phyloP scores from a whole-genome alignment of 257 asterid species.

The Rubia yunnanensis region DNA sequence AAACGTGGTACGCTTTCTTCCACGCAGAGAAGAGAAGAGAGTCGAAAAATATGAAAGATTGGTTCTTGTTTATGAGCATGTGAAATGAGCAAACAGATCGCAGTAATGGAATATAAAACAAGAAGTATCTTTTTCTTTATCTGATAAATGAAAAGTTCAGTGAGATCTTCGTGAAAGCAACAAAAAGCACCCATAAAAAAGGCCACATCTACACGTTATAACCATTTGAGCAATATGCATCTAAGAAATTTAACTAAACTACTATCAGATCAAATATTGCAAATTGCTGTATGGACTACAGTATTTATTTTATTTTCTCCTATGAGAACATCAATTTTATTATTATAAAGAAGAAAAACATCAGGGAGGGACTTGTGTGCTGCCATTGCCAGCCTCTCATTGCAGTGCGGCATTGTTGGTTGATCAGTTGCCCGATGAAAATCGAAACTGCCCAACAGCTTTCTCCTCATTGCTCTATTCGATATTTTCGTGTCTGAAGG shows the following conservation, averaged over 20 bases:
- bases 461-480: slow-evolving; percentile 2
- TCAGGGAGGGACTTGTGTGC: neutral
- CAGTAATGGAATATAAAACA: neutral
- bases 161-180: neutral
- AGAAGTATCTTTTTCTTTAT: neutral
- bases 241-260: neutral
- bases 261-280: neutral
- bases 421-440: neutral
- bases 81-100: neutral
- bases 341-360: no score
- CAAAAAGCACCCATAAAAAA: neutral
- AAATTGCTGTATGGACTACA: no score
- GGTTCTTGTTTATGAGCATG: neutral
- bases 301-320: no score
- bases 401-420: neutral
- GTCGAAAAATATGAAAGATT: neutral
- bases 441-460: neutral
- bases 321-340: no score
- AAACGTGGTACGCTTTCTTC: neutral
- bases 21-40: neutral
- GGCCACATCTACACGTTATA: neutral
- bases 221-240: neutral
- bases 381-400: neutral
- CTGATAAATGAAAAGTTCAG: neutral
- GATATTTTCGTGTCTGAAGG: neutral